Percentiles rank a stretch among this genome's conserved stretches.
Conservation (phyloP, 768 basidiomycete genomes). For the Butyriboletus loyo region DNA sequence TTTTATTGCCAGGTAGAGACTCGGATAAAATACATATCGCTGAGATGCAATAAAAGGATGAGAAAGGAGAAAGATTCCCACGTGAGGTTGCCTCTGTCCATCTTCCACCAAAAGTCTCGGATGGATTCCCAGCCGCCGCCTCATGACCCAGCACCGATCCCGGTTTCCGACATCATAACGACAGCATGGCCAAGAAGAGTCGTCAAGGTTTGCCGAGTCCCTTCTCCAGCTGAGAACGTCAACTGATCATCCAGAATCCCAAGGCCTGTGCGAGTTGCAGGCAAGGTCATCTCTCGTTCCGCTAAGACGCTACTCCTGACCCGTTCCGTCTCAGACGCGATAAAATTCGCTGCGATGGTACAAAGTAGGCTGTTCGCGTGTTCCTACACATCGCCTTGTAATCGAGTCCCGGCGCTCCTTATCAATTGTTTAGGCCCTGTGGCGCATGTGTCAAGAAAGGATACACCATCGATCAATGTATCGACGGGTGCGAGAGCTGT, state of each 20-base stretch:
- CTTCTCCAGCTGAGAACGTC: not conserved
- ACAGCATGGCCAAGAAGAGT: slow-evolving; percentile 50
- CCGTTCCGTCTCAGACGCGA: slow-evolving; percentile 42
- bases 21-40: not conserved
- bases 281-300: slow-evolving; percentile 20
- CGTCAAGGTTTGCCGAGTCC: slow-evolving; percentile 41
- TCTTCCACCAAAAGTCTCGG: slow-evolving; percentile 22
- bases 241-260: slow-evolving; percentile 9
- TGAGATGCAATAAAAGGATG: slow-evolving; percentile 13
- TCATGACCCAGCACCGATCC: slow-evolving; percentile 33
- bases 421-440: slow-evolving; percentile 51
- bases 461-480: slow-evolving; percentile 49
- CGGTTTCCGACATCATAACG: slow-evolving; percentile 51
- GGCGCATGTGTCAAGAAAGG: slow-evolving; percentile 55
- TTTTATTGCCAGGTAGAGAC: not conserved
- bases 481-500: slow-evolving; percentile 61
- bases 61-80: slow-evolving; percentile 32
- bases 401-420: not conserved
- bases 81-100: slow-evolving; percentile 23
- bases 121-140: slow-evolving; percentile 37
- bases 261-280: slow-evolving; percentile 64
- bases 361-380: slow-evolving; percentile 35
- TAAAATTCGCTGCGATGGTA: slow-evolving; percentile 59
- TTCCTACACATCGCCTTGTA: not conserved
- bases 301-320: not conserved